phyloP scores from a whole-genome alignment of 139 green algal genomes.

The Volvox reticuliferus region DNA sequence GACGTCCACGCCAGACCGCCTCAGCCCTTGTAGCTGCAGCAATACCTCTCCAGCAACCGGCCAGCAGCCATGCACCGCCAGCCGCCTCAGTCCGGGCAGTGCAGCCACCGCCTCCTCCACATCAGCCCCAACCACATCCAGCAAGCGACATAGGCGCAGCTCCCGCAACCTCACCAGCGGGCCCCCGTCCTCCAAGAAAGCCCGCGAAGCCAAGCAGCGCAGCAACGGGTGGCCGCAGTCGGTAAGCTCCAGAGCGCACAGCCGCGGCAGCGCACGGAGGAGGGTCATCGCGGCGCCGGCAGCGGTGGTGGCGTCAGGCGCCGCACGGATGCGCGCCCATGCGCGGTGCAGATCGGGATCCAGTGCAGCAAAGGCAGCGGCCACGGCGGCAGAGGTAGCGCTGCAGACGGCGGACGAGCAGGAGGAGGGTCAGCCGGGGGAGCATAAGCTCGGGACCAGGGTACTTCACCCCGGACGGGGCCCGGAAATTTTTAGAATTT shows the following conservation, averaged over 20 bases:
- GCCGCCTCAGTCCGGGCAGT: conserved; percentile 11
- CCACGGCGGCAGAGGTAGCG: not conserved
- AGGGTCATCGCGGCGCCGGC: conserved; percentile 16
- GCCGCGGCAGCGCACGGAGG: not conserved
- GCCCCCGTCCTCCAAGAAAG: not conserved
- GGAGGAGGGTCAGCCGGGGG: not conserved
- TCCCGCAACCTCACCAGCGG: not conserved
- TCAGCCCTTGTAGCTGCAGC: not conserved
- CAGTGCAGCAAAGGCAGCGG: not conserved
- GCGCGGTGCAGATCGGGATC: conserved; percentile 36
- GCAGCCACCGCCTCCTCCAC: conserved; percentile 29
- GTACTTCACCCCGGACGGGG: not conserved
- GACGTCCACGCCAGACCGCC: not conserved
- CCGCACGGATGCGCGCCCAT: conserved; percentile 16
- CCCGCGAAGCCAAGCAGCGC: not conserved
- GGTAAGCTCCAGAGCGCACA: conserved; percentile 14
- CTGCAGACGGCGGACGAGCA: not conserved
- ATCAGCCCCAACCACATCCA: conserved; percentile 5
- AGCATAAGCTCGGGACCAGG: no score
- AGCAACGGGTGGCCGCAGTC: conserved; percentile 7
- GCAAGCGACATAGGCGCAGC: conserved; percentile 7
- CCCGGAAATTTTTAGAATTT: no score
- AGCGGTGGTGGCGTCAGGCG: not conserved
- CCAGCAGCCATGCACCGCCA: not conserved
- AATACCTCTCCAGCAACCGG: not conserved